These are phyloP conservation scores for Xerocomus brunneocitrinus DNA, from an alignment of 768 basidiomycete species.

Conservation along the genomic window DNA sequence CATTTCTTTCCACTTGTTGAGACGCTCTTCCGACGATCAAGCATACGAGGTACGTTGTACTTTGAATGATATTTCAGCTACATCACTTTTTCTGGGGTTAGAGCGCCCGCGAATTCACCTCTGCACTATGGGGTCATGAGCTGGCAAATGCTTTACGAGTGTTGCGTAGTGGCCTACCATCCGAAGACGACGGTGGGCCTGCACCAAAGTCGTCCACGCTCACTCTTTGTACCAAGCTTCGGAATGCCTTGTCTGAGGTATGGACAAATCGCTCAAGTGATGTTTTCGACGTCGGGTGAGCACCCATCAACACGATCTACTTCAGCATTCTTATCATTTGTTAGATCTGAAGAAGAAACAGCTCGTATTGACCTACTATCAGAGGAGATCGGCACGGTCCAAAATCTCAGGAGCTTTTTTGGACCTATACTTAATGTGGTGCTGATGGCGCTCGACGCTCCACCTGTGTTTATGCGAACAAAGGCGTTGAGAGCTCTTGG, in stretches of 20 bases:
- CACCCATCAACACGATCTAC: background rate
- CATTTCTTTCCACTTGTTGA: conserved; percentile 62
- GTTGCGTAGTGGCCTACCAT: conserved; percentile 46
- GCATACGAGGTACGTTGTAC: conserved; percentile 62
- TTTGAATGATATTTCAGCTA: background rate
- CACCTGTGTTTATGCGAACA: conserved; percentile 87
- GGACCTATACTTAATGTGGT: conserved; percentile 79
- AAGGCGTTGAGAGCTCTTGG: conserved; percentile 90
- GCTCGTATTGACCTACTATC: conserved; percentile 62
- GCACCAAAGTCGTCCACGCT: conserved; percentile 6
- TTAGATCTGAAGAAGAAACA: conserved; percentile 68
- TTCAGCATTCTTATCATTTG: conserved; percentile 5
- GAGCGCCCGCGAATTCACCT: conserved; percentile 82
- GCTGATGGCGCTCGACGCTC: conserved; percentile 73
- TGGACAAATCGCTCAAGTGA: conserved; percentile 69
- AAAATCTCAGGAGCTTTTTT: conserved; percentile 74
- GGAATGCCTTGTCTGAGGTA: conserved; percentile 59
- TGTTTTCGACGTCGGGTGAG: conserved; percentile 81
- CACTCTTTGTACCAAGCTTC: conserved; percentile 53
- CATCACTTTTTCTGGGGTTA: conserved; percentile 2
- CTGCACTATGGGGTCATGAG: conserved; percentile 79
- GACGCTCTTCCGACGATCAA: conserved; percentile 73
- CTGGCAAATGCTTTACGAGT: conserved; percentile 65
- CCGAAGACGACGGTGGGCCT: conserved; percentile 35
- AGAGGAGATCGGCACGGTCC: conserved; percentile 73